phyloP scores from a whole-genome alignment of 306 rosid species.

The Sicyos baderoa region DNA sequence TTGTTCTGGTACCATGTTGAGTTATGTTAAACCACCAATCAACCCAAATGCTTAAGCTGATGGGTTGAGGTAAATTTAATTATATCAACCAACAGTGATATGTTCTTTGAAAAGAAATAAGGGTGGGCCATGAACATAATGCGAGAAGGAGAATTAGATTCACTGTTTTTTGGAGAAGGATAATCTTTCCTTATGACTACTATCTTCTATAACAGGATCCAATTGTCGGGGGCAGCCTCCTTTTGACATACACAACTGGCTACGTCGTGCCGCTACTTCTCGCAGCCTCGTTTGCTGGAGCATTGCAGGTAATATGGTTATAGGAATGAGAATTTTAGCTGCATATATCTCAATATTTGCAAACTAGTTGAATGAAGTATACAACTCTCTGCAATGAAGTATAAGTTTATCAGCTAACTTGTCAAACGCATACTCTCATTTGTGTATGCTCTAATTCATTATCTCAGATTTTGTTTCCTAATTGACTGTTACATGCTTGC shows the following conservation, averaged over 20 bases:
- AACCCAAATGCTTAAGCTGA: too few relatives aligned
- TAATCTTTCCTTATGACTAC: neutral
- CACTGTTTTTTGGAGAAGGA: neutral
- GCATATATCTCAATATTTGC: slow-evolving; percentile 1
- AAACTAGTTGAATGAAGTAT: neutral
- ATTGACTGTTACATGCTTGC: slow-evolving; percentile 19
- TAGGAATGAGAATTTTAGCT: neutral
- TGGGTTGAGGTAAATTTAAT: too few relatives aligned
- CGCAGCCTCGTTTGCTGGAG: slow-evolving; percentile 95
- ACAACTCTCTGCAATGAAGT: neutral
- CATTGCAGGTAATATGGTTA: slow-evolving; percentile 52
- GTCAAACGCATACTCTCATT: neutral
- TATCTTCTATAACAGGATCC: slow-evolving; percentile 54
- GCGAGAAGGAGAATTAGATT: neutral
- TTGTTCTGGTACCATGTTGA: too few relatives aligned
- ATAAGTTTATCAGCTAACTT: neutral
- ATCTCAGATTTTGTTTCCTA: neutral
- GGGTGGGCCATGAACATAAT: neutral
- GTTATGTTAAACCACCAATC: too few relatives aligned
- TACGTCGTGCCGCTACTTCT: slow-evolving; percentile 78
- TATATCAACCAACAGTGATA: too few relatives aligned
- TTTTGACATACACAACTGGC: slow-evolving; percentile 87
- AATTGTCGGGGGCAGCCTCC: slow-evolving; percentile 72
- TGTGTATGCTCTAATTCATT: neutral
- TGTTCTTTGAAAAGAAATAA: neutral